A percentile compares a stretch with the other conserved stretches of the same genome.
Conservation (phyloP, 2,329 filamentous ascomycete genomes). For the Pseudogymnoascus sp. region DNA sequence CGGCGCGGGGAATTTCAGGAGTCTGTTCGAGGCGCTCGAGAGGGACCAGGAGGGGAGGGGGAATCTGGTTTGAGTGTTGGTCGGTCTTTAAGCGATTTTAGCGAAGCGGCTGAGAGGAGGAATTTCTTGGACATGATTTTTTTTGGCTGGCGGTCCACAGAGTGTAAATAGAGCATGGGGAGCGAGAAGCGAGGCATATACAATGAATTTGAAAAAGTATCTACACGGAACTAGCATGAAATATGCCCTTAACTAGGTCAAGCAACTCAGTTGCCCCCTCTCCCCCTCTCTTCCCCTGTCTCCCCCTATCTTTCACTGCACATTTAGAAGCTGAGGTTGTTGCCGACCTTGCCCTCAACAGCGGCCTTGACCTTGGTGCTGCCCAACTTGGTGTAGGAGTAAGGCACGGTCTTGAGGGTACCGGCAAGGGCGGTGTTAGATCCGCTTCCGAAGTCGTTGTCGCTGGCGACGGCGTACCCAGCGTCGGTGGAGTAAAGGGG, state of each 20-base stretch:
- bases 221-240: neutral
- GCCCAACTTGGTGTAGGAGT: slow-evolving; percentile 45
- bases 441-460: slow-evolving; percentile 39
- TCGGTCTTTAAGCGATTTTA: neutral
- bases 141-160: neutral
- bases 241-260: neutral
- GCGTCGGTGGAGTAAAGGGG: slow-evolving; percentile 37
- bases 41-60: slow-evolving; percentile 80
- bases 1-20: slow-evolving; percentile 93
- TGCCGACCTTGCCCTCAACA: slow-evolving; percentile 27
- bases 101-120: neutral
- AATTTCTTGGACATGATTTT: neutral
- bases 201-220: neutral
- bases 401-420: slow-evolving; percentile 43
- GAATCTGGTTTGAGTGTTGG: slow-evolving; percentile 44
- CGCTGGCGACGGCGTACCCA: slow-evolving; percentile 35
- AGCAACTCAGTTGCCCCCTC: neutral
- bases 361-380: slow-evolving; percentile 36
- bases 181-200: neutral
- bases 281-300: neutral
- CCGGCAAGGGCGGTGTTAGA: slow-evolving; percentile 40
- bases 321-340: slow-evolving; percentile 28
- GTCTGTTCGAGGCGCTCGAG: slow-evolving; percentile 90
- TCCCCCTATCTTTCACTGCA: neutral
- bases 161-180: neutral